A percentile compares a stretch with the other conserved stretches of the same genome.
Evolutionary conservation across 78 protist species (phyloP).

Genomic region (Dictyostelium purpureum): DNA sequence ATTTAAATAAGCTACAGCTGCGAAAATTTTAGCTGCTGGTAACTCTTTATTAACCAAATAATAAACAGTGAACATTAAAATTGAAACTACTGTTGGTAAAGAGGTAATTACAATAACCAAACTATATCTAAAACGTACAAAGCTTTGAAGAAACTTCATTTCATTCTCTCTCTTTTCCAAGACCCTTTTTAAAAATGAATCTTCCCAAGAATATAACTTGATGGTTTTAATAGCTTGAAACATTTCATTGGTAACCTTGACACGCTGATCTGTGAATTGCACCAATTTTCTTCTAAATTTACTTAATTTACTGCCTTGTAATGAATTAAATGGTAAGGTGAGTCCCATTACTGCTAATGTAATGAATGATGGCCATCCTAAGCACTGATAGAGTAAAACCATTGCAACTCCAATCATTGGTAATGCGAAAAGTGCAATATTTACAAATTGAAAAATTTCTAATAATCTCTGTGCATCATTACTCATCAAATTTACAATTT

Average conservation of each 20-base stretch:
- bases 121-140: background rate
- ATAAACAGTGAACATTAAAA: conserved; percentile 13
- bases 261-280: conserved; percentile 60
- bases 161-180: background rate
- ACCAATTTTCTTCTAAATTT: conserved; percentile 10
- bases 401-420: conserved; percentile 78
- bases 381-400: conserved; percentile 13
- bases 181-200: background rate
- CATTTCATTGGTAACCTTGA: conserved; percentile 82
- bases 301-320: background rate
- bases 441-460: conserved; percentile 71
- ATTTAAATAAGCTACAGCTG: conserved; percentile 84
- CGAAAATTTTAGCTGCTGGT: conserved; percentile 83
- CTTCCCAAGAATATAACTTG: conserved; percentile 94
- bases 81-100: conserved; percentile 40
- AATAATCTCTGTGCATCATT: conserved; percentile 87
- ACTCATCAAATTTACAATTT: conserved; percentile 88
- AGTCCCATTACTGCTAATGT: conserved; percentile 24
- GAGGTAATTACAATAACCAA: conserved; percentile 9
- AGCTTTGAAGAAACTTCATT: background rate
- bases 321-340: conserved; percentile 45
- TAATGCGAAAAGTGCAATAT: conserved; percentile 76
- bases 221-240: conserved; percentile 84
- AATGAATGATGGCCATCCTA: conserved; percentile 42
- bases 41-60: conserved; percentile 8